A percentile compares a stretch with the other conserved stretches of the same genome.
Evolutionary conservation across 108 stramenopile genomes (phyloP).

Genomic region (Skeletonema grethae): DNA sequence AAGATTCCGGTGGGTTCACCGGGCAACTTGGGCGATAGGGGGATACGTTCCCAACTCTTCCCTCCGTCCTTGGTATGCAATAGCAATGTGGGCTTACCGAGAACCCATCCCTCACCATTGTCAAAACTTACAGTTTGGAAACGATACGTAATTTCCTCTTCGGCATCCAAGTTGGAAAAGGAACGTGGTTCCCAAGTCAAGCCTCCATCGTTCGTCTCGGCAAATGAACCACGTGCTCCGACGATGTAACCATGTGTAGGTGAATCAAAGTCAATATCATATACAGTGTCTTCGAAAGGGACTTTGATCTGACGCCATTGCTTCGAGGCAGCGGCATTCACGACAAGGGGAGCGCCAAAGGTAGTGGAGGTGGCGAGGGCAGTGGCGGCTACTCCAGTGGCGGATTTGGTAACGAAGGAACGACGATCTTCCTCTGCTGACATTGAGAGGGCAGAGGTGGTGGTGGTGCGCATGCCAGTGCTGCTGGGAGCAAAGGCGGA

Average conservation of each 20-base stretch:
- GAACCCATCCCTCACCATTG: conserved; percentile 94
- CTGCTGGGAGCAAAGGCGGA: conserved; percentile 11
- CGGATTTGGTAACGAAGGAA: conserved; percentile 71
- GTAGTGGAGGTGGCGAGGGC: conserved; percentile 31
- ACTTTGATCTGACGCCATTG: conserved; percentile 82
- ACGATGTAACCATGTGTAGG: conserved; percentile 95
- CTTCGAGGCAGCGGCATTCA: conserved; percentile 64
- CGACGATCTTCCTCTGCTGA: conserved; percentile 58
- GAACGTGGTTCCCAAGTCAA: conserved; percentile 91
- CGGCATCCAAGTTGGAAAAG: conserved; percentile 95
- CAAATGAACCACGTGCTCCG: conserved; percentile 95
- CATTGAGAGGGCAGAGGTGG: conserved; percentile 17
- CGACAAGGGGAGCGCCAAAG: conserved; percentile 37
- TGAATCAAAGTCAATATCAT: conserved; percentile 95
- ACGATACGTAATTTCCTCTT: conserved; percentile 94
- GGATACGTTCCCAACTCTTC: conserved; percentile 96
- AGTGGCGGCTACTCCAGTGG: conserved; percentile 55
- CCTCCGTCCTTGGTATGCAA: conserved; percentile 94
- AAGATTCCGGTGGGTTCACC: conserved; percentile 92
- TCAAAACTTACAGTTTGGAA: conserved; percentile 88
- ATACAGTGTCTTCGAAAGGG: conserved; percentile 90
- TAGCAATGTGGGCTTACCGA: conserved; percentile 94
- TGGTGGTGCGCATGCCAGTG: neutral
- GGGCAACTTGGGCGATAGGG: conserved; percentile 95
- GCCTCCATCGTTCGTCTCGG: conserved; percentile 96